Evolutionary conservation across 208 protist genomes (phyloP), one percentile per base, ranked within the genome.

Genomic region (Acanthamoeba rhysodes): DNA sequence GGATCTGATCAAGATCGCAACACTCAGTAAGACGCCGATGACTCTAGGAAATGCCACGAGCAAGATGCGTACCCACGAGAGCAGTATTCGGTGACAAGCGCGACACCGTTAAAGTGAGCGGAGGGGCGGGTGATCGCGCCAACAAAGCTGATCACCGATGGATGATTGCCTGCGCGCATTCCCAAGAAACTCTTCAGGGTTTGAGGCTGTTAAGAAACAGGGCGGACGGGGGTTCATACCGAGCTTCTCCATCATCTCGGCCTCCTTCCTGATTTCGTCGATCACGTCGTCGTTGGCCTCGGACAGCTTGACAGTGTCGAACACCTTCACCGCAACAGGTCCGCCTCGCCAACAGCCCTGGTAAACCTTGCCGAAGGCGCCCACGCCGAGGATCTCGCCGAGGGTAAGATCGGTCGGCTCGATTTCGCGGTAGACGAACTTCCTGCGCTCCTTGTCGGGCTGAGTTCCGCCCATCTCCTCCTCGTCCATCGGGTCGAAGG

Each of bases 221-320:
- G 66, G 37, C 37, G 37, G 10, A 7, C 0, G 1, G 24, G 20
- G 7, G 20, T 24, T 70, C 24, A 24, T 70, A 80, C 72, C 48
- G n/a, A 90, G 55, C 34, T 90, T 90, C 41, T 90, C 55, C 84
- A 90, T 90, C 84, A 90, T 90, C 55, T 90, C 55, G 34, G 84
- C 84, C 55, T 90, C 84, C 57, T 90, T 68, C 14, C 84, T 50
- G 8, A 90, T 90, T 29, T 90, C 84, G 34, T 70, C 57, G 12
- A 90, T 37, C 22, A 68, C 57, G 16, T 59, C 55, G 22, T 90
- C 55, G 22, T 90, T 50, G 55, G 84, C 84, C 9, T 90, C 84
- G 16, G 48, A 68, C 18, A 90, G 57, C 55, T 90, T 90, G 50
- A 90, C 4, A 27, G 7, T 27, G 41, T 90, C 84, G 50, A 90